Base-by-base conservation (phyloP, 352 stramenopile genomes). In the Phytophthora agathidicida region DNA sequence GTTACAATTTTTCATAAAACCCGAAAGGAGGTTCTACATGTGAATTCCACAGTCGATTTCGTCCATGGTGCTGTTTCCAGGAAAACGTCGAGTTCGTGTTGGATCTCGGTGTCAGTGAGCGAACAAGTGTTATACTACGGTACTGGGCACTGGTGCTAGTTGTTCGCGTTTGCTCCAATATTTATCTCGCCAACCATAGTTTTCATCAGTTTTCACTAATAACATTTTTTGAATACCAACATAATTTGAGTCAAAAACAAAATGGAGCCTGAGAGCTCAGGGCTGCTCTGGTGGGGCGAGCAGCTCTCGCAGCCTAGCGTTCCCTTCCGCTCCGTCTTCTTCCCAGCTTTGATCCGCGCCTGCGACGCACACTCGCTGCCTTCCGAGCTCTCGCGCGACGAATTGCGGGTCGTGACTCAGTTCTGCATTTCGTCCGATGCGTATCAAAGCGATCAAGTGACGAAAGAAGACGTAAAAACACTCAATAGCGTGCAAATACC, bases 401-500 rank as follows among this genome's bases (percentile, higher is more conserved):
- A 88, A 63, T 63, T 89, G 28, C 70, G 72, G 23, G 63, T 87
- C 27, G 46, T 91, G 26, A 62, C 71, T 37, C 77, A 83, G 49
- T 84, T 75, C 41, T 86, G 74, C 60, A 45, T 91, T 41, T 75
- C 66, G 38, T 47, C 75, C 28, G 49, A 62, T 43, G 73, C 74
- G 19, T 73, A 75, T 68, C 51, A 68, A 41, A 66, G 64, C 44
- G 76, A 78, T 38, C 53, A 65, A 33, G 76, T 88, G 38, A 70
- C 71, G 5, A 72, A 65, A 45, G 60, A 71, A 31, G 74, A 87
- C 24, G 80, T 88, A 53, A 46, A 31, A 5, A 13, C 28, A n/a
- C 13, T 54, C 39, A 50, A 4, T 38, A 3, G 11, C 20, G 23
- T 59, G 28, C 35, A 57, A 35, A 31, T 1, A 17, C 3, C 7